Base-by-base conservation (phyloP, 2,329 filamentous ascomycete genomes). In the Magnaporthiopsis rhizophila region DNA sequence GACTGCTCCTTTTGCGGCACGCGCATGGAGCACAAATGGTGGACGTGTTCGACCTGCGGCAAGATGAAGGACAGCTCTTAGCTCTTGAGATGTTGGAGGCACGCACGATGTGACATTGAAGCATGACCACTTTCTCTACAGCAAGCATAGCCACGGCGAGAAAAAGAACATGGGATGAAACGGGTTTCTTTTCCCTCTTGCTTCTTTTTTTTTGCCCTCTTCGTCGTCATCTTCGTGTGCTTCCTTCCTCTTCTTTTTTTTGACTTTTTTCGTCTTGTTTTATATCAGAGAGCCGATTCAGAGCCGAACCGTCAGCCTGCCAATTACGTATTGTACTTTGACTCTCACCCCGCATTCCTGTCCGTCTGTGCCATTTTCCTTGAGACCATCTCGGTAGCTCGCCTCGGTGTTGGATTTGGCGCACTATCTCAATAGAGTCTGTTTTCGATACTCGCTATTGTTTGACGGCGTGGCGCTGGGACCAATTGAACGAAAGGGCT, bases 31-130 rank as follows among this genome's bases (percentile, higher is more conserved):
- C 74, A 76, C 59, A 77, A 80, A 67, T 86, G 82, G 81, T 86
- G 83, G 83, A 82, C 79, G 30, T 86, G 84, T 68, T 79, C 79
- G 24, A 72, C 76, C 3, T 87, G 84, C 69, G 82, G 82, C 2
- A 78, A 74, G 67, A 79, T 86, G 74, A 86, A 85, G 73, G 76
- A 80, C 13, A 79, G 71, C 65, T 83, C 80, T 5, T 58, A 79
- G 71, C 65, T 83, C 80, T 5, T 58, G 28, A 58, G n/a, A 30
- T 50, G 36, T 36, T 36, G 34, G 34, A 12, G 21, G 2, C 21
- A 21, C 21, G 45, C 7, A 24, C 21, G 18, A n/a, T 24, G 11
- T 53, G 45, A 53, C 18, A 53, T 30, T 30, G 30, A 5, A 24
- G 7, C 18, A n/a, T 24, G 8, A 24, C 45, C 13, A 50, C 45